These are phyloP conservation scores for Globisporangium echinulatum DNA, from an alignment of 352 stramenopile species.

Conservation along the genomic window DNA sequence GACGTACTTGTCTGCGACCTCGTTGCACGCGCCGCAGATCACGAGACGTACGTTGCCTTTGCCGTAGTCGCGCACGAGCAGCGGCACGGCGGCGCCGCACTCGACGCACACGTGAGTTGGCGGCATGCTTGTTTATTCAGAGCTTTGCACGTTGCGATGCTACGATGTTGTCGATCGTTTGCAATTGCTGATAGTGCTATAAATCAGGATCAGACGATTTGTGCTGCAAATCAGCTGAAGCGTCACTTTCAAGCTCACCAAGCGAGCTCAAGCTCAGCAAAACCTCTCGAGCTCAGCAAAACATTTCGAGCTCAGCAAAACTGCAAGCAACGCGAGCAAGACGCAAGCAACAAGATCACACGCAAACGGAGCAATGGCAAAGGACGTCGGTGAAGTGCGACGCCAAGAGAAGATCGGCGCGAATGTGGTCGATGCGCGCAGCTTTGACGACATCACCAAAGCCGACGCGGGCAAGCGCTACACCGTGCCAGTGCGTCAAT, in stretches of 20 bases:
- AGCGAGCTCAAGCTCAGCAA: too few relatives aligned
- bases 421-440: neutral
- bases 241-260: neutral
- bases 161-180: too few relatives aligned
- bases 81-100: slow-evolving; percentile 52
- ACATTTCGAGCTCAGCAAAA: neutral
- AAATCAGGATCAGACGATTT: neutral
- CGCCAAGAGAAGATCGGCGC: slow-evolving; percentile 26
- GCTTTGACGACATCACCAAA: slow-evolving; percentile 34
- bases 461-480: slow-evolving; percentile 18
- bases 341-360: neutral
- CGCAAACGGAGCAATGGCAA: slow-evolving; percentile 29
- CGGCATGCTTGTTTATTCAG: neutral
- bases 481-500: slow-evolving; percentile 17
- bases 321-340: neutral
- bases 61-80: slow-evolving; percentile 78
- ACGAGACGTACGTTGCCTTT: slow-evolving; percentile 79
- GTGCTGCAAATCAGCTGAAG: neutral
- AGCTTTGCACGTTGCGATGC: too few relatives aligned
- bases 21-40: slow-evolving; percentile 65
- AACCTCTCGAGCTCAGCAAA: too few relatives aligned
- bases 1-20: slow-evolving; percentile 82
- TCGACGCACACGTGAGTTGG: slow-evolving; percentile 60
- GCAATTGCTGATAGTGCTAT: neutral
- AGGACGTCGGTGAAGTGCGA: slow-evolving; percentile 35